These are phyloP conservation scores for Solanum chilense DNA, from an alignment of 257 asterid species.

Conservation along the genomic window DNA sequence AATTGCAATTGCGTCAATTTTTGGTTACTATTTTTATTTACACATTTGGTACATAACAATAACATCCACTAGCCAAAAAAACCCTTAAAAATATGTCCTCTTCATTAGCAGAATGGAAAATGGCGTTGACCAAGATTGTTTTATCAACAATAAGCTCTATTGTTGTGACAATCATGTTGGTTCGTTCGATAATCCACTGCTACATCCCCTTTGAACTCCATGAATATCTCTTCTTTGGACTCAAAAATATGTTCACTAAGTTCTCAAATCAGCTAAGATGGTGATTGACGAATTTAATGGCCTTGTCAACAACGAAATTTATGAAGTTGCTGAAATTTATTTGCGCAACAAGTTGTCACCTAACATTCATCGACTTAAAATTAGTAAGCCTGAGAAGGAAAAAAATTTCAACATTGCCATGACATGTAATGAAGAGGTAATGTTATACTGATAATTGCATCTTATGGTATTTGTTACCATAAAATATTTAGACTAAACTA, in stretches of 20 bases:
- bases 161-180: constrained; percentile 9
- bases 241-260: neutral
- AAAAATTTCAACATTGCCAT: neutral
- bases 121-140: neutral
- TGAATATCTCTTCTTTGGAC: constrained; percentile 1
- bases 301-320: neutral
- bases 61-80: neutral
- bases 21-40: no score
- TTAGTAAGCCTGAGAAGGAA: neutral
- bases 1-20: no score
- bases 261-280: neutral
- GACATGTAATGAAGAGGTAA: neutral
- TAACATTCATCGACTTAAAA: neutral
- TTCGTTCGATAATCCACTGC: constrained; percentile 2
- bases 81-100: neutral
- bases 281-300: constrained; percentile 6
- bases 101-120: neutral
- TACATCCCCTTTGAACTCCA: constrained; percentile 9
- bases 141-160: constrained; percentile 5
- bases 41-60: no score
- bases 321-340: constrained; percentile 2
- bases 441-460: no score
- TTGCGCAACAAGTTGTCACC: neutral
- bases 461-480: no score
- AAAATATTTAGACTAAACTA: no score